Evolutionary conservation across 2,329 filamentous ascomycete species (phyloP).

Genomic region (Colletotrichum lentis): DNA sequence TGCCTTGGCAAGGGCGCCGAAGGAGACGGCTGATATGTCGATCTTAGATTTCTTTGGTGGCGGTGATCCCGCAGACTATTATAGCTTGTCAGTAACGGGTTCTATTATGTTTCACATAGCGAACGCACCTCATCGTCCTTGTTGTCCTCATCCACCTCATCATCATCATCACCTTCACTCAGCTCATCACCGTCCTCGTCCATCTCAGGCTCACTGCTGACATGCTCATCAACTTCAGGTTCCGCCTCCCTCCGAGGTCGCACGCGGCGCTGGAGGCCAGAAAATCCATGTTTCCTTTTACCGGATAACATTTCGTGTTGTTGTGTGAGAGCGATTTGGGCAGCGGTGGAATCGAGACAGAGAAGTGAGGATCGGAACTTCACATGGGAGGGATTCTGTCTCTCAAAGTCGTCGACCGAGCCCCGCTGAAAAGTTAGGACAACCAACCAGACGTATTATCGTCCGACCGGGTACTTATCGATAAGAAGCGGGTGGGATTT

Average conservation of each 20-base stretch:
- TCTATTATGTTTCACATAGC: neutral
- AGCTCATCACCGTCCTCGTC: slow-evolving; percentile 16
- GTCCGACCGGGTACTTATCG: slow-evolving; percentile 3
- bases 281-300: slow-evolving; percentile 37
- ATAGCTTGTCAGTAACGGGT: slow-evolving; percentile 40
- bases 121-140: slow-evolving; percentile 44
- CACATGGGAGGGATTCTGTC: slow-evolving; percentile 18
- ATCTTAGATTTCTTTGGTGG: slow-evolving; percentile 46
- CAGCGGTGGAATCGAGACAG: neutral
- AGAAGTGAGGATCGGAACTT: neutral
- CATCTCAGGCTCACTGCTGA: slow-evolving; percentile 30
- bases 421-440: slow-evolving; percentile 2
- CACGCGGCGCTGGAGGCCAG: slow-evolving; percentile 51
- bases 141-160: slow-evolving; percentile 45
- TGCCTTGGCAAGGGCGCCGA: slow-evolving; percentile 88
- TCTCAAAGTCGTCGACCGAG: slow-evolving; percentile 2
- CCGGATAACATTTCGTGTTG: slow-evolving; percentile 33
- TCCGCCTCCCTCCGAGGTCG: slow-evolving; percentile 50
- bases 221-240: slow-evolving; percentile 36
- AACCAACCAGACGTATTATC: neutral
- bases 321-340: neutral
- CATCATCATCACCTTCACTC: slow-evolving; percentile 44
- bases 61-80: slow-evolving; percentile 40
- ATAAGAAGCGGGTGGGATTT: slow-evolving; percentile 2
- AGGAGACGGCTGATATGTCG: slow-evolving; percentile 73